Evolutionary conservation across 2,329 filamentous ascomycete species (phyloP).

Genomic region (Microsporum audouinii): DNA sequence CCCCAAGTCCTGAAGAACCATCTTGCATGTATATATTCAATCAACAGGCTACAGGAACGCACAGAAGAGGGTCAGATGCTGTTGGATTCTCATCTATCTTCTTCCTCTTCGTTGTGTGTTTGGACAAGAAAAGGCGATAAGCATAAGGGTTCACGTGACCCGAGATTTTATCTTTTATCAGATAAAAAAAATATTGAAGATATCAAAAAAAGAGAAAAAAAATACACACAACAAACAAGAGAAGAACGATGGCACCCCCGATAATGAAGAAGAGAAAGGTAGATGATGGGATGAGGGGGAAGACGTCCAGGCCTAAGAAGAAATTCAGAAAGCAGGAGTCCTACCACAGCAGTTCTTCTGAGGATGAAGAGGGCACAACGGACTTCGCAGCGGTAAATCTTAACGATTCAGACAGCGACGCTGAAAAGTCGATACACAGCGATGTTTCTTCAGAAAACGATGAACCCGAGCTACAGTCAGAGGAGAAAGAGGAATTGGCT

Average conservation of each 20-base stretch:
- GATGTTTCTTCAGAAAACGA: slow-evolving; percentile 17
- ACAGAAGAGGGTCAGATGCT: neutral
- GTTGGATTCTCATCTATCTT: neutral
- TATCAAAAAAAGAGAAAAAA: neutral
- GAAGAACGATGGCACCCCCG: slow-evolving; percentile 29
- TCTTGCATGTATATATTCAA: slow-evolving; percentile 28
- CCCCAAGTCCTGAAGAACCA: slow-evolving; percentile 98
- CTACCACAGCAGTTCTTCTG: slow-evolving; percentile 53
- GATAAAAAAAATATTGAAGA: slow-evolving; percentile 2
- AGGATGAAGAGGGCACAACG: slow-evolving; percentile 42
- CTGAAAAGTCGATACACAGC: slow-evolving; percentile 16
- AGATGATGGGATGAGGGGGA: slow-evolving; percentile 47
- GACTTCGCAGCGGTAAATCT: slow-evolving; percentile 14
- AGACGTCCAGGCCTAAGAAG: slow-evolving; percentile 41
- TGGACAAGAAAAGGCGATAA: neutral
- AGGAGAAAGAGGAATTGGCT: slow-evolving; percentile 23
- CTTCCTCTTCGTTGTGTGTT: neutral
- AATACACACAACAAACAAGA: neutral
- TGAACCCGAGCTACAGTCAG: neutral
- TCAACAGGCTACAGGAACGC: neutral
- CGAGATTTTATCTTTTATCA: neutral
- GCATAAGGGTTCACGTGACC: neutral
- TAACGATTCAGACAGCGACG: slow-evolving; percentile 11
- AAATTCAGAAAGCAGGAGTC: slow-evolving; percentile 52
- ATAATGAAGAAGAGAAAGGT: slow-evolving; percentile 46